These are phyloP conservation scores for Rhexocercosporidium sp. DNA, from an alignment of 2,329 filamentous ascomycete species.

Conservation along the genomic window DNA sequence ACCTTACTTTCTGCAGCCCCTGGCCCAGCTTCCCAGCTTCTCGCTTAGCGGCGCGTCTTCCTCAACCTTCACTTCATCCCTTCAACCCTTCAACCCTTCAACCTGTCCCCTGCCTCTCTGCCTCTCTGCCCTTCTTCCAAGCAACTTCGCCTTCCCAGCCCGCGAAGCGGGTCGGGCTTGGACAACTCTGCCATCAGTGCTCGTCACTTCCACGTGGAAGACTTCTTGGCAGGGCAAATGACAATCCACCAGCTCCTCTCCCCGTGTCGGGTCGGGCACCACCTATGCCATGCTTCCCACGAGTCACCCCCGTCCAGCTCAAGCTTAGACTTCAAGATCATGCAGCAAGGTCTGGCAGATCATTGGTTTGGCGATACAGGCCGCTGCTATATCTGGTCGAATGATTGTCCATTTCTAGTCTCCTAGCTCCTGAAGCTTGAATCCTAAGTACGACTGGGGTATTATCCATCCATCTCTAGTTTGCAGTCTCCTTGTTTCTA, in stretches of 20 bases:
- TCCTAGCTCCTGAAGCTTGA: slow-evolving; percentile 2
- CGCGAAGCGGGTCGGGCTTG: background rate
- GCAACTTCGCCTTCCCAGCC: background rate
- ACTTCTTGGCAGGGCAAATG: slow-evolving; percentile 3
- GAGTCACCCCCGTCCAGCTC: slow-evolving; percentile 3
- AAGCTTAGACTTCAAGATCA: background rate
- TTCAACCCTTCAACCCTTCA: too few species aligned
- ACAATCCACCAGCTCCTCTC: background rate
- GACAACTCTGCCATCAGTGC: background rate
- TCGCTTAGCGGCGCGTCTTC: background rate
- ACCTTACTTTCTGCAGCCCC: background rate
- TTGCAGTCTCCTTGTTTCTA: slow-evolving; percentile 4
- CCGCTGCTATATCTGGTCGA: slow-evolving; percentile 1
- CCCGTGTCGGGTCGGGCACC: background rate
- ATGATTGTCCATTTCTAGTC: slow-evolving; percentile 10
- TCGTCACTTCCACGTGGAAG: slow-evolving; percentile 3
- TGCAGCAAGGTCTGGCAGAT: background rate
- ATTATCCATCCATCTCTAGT: background rate
- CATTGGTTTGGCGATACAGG: background rate
- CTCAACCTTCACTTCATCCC: too few species aligned
- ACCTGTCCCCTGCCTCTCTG: background rate
- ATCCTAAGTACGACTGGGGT: slow-evolving; percentile 5
- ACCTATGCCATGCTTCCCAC: slow-evolving; percentile 3
- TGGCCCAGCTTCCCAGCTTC: background rate
- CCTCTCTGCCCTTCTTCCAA: background rate